Evolutionary conservation across 768 basidiomycete species (phyloP).

Genomic region (Pisolithus albus): DNA sequence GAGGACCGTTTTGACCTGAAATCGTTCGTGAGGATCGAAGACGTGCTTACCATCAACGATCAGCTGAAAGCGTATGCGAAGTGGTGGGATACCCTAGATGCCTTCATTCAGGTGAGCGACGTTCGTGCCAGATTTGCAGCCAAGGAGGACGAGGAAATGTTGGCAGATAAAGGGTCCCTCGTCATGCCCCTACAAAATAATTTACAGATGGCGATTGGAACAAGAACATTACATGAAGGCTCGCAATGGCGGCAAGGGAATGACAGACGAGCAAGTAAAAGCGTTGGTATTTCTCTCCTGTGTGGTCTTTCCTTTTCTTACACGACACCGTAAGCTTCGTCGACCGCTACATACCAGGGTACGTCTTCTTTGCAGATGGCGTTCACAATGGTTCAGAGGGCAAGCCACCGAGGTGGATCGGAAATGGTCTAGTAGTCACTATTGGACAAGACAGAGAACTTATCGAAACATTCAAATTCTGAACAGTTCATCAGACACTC

Average conservation of each 20-base stretch:
- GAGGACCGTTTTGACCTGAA: constrained; percentile 29
- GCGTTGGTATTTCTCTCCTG: constrained; percentile 26
- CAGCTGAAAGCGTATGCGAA: constrained; percentile 50
- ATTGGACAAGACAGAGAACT: constrained; percentile 52
- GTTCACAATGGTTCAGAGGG: constrained; percentile 32
- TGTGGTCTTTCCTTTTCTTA: background rate
- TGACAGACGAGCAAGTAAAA: constrained; percentile 77
- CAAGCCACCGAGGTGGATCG: constrained; percentile 34
- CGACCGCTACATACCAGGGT: constrained; percentile 90
- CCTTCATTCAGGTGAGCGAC: constrained; percentile 64
- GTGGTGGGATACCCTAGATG: constrained; percentile 67
- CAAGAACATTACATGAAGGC: constrained; percentile 90
- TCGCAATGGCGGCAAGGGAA: constrained; percentile 76
- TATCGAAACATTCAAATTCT: constrained; percentile 37
- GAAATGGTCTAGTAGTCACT: constrained; percentile 44
- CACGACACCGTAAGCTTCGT: constrained; percentile 52
- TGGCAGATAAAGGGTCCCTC: constrained; percentile 34
- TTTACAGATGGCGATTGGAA: constrained; percentile 85
- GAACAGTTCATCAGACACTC: constrained; percentile 1
- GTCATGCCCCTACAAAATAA: constrained; percentile 37
- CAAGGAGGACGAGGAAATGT: background rate
- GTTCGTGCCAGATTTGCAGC: constrained; percentile 4
- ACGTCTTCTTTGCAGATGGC: constrained; percentile 76
- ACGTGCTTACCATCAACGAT: constrained; percentile 60
- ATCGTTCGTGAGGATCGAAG: constrained; percentile 37